Base-by-base conservation (phyloP, 805 yeast species). In the Ogataea parapolymorpha region DNA sequence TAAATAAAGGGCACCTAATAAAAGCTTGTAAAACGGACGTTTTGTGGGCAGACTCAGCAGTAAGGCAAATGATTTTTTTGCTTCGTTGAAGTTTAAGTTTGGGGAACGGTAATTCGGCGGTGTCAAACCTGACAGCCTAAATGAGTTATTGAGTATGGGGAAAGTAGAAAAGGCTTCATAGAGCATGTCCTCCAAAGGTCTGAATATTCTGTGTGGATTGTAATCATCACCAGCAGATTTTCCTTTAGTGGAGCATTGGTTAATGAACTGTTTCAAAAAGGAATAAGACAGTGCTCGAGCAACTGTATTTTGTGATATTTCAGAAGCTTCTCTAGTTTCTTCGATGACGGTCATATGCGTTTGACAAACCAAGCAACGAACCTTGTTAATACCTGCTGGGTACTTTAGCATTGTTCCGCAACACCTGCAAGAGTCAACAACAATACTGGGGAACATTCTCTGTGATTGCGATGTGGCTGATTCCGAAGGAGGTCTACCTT, bases 311-410 rank as follows among this genome's bases (percentile, higher is more conserved):
- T 14, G 11, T 26, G 29, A 5, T 26, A 6, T 20, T 6, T 13
- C 33, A 31, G 10, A 11, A 4, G 8, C 10, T 17, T 35, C 23
- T 26, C 24, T 17, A 15, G 13, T 25, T 3, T 12, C 15, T 24
- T 32, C 36, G 9, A 36, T 39, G 26, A 30, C 30, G 16, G 37
- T 23, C 23, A 24, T 13, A 10, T 36, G 77, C 5, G 82, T 72
- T 26, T 67, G 70, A 53, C 95, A 85, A 4, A 77, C 67, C 0
- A 80, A 67, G 54, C 95, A 85, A 42, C 74, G 72, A 55, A 75
- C 80, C 41, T 66, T 71, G 6, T 46, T 28, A 4, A 61, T 62
- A 8, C 53, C 42, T 2, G 57, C 46, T 0, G 74, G 74, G 35
- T 68, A 61, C 37, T 64, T 67, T 23, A 74, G 50, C 12, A 63